Conservation (phyloP, 352 stramenopile species). For the Thalassiosira mediterranea region DNA sequence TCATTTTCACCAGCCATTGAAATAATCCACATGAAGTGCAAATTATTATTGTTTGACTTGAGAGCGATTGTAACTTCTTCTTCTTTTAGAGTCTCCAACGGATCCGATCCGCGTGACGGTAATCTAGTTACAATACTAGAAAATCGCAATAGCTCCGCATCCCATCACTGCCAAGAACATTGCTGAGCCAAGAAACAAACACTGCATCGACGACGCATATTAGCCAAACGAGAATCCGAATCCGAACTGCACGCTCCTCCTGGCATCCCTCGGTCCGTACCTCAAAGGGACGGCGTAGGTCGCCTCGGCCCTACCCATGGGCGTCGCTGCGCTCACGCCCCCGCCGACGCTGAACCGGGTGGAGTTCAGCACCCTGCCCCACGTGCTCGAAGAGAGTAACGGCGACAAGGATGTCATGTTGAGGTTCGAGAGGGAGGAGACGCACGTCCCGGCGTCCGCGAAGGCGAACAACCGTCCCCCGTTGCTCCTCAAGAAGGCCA, state of each 20-base stretch:
- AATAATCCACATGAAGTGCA: too few species aligned
- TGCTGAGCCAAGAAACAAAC: too few species aligned
- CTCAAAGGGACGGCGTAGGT: conserved; percentile 79
- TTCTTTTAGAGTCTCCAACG: too few species aligned
- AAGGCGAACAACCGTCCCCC: conserved; percentile 73
- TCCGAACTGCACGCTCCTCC: conserved; percentile 72
- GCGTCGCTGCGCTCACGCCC: conserved; percentile 60
- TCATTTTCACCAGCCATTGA: too few species aligned
- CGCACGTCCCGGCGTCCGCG: conserved; percentile 70
- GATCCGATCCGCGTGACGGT: too few species aligned
- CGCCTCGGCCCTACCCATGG: conserved; percentile 64
- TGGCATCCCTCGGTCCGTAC: conserved; percentile 74
- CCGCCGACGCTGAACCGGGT: conserved; percentile 60
- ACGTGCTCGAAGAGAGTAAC: background rate
- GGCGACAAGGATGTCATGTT: conserved; percentile 25
- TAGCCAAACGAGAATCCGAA: conserved; percentile 79
- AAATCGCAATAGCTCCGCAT: too few species aligned
- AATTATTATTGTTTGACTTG: too few species aligned
- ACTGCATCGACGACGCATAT: too few species aligned
- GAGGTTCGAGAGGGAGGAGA: conserved; percentile 30
- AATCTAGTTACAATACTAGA: too few species aligned
- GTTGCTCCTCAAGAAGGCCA: conserved; percentile 35
- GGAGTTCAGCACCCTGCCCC: conserved; percentile 54
- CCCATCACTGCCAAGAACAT: too few species aligned
- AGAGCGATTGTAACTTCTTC: too few species aligned